A percentile compares a stretch with the other conserved stretches of the same genome.
Evolutionary conservation across 2,329 filamentous ascomycete species (phyloP).

Genomic region (Trichoderma sp.): DNA sequence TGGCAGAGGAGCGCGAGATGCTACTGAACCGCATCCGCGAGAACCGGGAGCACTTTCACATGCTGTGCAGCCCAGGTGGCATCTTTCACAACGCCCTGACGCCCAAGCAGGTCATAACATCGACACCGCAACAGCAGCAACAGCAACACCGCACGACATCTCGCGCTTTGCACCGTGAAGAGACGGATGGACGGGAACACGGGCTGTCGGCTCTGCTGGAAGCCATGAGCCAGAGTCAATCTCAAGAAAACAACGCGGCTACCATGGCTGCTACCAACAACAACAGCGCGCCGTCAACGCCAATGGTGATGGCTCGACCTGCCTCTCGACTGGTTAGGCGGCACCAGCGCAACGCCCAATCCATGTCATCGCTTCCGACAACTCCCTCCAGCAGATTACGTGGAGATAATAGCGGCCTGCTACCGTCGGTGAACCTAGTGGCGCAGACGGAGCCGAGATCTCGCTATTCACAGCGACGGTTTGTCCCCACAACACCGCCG

Average conservation of each 20-base stretch:
- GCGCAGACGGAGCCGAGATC: slow-evolving; percentile 57
- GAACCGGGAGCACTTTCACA: slow-evolving; percentile 82
- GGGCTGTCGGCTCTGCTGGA: slow-evolving; percentile 78
- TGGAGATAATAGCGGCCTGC: slow-evolving; percentile 49
- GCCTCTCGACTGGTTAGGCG: slow-evolving; percentile 51
- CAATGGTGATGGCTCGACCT: slow-evolving; percentile 47
- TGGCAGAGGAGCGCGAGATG: slow-evolving; percentile 74
- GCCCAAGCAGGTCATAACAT: slow-evolving; percentile 48
- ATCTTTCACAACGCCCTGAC: slow-evolving; percentile 62
- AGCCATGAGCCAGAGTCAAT: slow-evolving; percentile 65
- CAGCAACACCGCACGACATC: slow-evolving; percentile 45
- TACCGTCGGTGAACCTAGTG: slow-evolving; percentile 62
- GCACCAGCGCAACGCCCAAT: slow-evolving; percentile 75
- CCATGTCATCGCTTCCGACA: slow-evolving; percentile 77
- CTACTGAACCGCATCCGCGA: slow-evolving; percentile 82
- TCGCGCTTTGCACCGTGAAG: slow-evolving; percentile 43
- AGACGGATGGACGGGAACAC: slow-evolving; percentile 50
- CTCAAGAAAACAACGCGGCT: slow-evolving; percentile 32
- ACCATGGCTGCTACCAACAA: slow-evolving; percentile 35
- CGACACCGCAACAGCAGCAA: slow-evolving; percentile 43
- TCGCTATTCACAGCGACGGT: slow-evolving; percentile 40
- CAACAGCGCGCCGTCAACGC: slow-evolving; percentile 71
- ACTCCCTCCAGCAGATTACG: slow-evolving; percentile 62
- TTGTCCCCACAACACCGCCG: slow-evolving; percentile 45
- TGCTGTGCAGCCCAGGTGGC: slow-evolving; percentile 71